Evolutionary conservation across 2,329 filamentous ascomycete species (phyloP).

Genomic region (Botrytis medusae): DNA sequence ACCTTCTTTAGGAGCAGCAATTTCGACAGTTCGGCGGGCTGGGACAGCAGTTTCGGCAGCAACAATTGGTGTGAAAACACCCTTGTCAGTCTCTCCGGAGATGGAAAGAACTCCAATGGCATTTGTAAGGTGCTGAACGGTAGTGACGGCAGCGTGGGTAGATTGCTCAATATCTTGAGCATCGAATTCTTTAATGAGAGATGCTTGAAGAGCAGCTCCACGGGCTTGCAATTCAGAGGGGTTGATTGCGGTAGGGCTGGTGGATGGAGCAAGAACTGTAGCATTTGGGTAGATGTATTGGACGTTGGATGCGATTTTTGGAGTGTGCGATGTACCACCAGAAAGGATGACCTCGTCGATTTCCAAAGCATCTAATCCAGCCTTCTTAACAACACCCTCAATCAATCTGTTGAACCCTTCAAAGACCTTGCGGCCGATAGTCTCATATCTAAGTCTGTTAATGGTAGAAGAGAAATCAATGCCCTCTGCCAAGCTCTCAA

Average conservation of each 20-base stretch:
- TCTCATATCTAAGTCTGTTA: slow-evolving; percentile 91
- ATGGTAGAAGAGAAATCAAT: slow-evolving; percentile 89
- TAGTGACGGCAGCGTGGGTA: slow-evolving; percentile 91
- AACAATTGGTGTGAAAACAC: slow-evolving; percentile 78
- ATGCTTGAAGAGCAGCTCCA: slow-evolving; percentile 93
- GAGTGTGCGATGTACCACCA: slow-evolving; percentile 89
- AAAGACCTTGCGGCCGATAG: slow-evolving; percentile 82
- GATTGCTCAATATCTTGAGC: slow-evolving; percentile 91
- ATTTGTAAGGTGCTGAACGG: slow-evolving; percentile 84
- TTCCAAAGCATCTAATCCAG: slow-evolving; percentile 85
- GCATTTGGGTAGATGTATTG: slow-evolving; percentile 80
- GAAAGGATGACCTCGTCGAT: slow-evolving; percentile 93
- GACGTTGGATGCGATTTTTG: slow-evolving; percentile 84
- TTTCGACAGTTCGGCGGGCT: slow-evolving; percentile 78
- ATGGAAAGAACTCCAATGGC: slow-evolving; percentile 82
- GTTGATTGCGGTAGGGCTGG: slow-evolving; percentile 76
- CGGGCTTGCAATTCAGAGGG: slow-evolving; percentile 86
- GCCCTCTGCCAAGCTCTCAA: slow-evolving; percentile 86
- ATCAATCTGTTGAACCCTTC: slow-evolving; percentile 84
- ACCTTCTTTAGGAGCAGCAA: slow-evolving; percentile 73
- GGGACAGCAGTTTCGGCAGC: slow-evolving; percentile 86
- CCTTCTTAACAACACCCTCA: slow-evolving; percentile 85
- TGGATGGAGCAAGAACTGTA: slow-evolving; percentile 78
- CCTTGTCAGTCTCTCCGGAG: slow-evolving; percentile 56
- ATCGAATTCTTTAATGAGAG: slow-evolving; percentile 92